These are phyloP conservation scores for Parasarocladium wereldwijsianum DNA, from an alignment of 2,329 filamentous ascomycete species.

Conservation along the genomic window DNA sequence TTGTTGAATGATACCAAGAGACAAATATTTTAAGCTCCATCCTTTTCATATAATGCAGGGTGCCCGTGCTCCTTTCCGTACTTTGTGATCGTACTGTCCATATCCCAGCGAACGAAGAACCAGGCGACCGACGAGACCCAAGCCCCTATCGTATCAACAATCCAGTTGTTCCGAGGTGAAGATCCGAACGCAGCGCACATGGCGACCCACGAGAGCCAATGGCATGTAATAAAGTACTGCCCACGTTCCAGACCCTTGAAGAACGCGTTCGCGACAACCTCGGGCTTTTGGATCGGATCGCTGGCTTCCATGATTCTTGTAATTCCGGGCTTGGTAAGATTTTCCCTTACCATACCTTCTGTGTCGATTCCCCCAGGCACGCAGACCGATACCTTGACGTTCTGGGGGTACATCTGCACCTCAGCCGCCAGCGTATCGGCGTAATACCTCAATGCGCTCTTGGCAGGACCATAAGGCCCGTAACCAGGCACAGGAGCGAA, in stretches of 20 bases:
- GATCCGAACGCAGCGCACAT: constrained; percentile 44
- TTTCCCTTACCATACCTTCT: constrained; percentile 62
- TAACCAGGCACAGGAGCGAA: constrained; percentile 75
- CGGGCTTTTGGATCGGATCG: constrained; percentile 67
- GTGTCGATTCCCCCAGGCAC: constrained; percentile 73
- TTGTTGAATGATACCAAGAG: no score
- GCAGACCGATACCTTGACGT: constrained; percentile 68
- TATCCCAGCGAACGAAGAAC: constrained; percentile 40
- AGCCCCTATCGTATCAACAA: constrained; percentile 42
- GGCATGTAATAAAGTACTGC: constrained; percentile 65
- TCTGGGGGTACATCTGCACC: constrained; percentile 70
- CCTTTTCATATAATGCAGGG: constrained; percentile 31
- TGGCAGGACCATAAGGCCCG: constrained; percentile 66
- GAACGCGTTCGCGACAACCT: constrained; percentile 56
- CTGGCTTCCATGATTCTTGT: constrained; percentile 66
- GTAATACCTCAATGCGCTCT: constrained; percentile 70
- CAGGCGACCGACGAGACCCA: constrained; percentile 37
- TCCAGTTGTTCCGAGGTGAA: constrained; percentile 40
- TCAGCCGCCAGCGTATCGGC: constrained; percentile 77
- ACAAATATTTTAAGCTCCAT: constrained; percentile 8
- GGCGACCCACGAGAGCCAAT: constrained; percentile 58
- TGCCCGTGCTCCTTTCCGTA: constrained; percentile 45
- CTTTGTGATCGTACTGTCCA: constrained; percentile 41
- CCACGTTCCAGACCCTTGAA: constrained; percentile 68
- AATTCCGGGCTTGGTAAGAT: constrained; percentile 63